Percentiles rank a stretch among this genome's conserved stretches.
phyloP scores from a whole-genome alignment of 2,329 filamentous ascomycete genomes.

The Massarina eburnea region DNA sequence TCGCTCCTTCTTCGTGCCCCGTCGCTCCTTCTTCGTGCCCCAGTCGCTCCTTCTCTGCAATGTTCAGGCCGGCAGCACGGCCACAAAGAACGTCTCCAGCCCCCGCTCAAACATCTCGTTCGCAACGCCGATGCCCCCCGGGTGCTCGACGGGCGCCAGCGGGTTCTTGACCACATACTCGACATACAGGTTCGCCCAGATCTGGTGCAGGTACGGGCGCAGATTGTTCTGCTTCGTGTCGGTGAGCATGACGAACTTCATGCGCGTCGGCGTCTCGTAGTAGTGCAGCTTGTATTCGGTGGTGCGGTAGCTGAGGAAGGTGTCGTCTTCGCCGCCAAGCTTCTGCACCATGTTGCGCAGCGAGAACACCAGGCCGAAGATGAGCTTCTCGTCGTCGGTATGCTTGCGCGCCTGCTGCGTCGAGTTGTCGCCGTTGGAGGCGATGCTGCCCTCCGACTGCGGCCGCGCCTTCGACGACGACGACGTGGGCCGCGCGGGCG shows the following conservation, averaged over 20 bases:
- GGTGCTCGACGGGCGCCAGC: constrained; percentile 62
- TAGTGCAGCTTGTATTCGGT: constrained; percentile 97
- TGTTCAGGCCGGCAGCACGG: constrained; percentile 36
- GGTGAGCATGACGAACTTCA: constrained; percentile 96
- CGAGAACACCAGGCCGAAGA: constrained; percentile 96
- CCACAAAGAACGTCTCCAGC: constrained; percentile 74
- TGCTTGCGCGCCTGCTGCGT: constrained; percentile 43
- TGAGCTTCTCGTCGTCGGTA: constrained; percentile 89
- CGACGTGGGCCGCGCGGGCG: constrained; percentile 54
- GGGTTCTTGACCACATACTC: constrained; percentile 79
- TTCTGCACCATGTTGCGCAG: constrained; percentile 96
- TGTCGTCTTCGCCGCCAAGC: constrained; percentile 88
- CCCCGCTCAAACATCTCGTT: constrained; percentile 67
- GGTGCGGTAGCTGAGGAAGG: constrained; percentile 90
- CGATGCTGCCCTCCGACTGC: constrained; percentile 50
- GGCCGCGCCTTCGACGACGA: constrained; percentile 52
- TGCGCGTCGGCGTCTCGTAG: constrained; percentile 94
- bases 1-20: too few species aligned
- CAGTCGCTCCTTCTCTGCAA: too few species aligned
- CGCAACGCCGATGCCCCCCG: constrained; percentile 62
- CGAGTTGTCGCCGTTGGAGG: constrained; percentile 46
- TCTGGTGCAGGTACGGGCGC: constrained; percentile 92
- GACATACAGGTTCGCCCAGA: constrained; percentile 97
- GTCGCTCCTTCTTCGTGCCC: too few species aligned
- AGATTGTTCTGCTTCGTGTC: constrained; percentile 88